Evolutionary conservation across 1,284 basidiomycete species (phyloP), one percentile per base, ranked within the genome.

Genomic region (Cyathus pygmaeus): DNA sequence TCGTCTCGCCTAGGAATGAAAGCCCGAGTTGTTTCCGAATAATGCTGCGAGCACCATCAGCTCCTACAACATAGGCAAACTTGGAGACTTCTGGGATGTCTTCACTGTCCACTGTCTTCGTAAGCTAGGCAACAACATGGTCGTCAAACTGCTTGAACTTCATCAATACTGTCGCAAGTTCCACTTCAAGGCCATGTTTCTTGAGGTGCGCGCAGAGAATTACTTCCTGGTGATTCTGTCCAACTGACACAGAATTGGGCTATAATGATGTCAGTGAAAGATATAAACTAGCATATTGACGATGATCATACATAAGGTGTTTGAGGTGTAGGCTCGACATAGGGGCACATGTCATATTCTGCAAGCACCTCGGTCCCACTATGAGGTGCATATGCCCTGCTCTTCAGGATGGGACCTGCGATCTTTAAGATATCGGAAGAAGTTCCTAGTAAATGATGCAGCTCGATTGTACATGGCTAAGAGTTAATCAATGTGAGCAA

Each of bases 1-100:
- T 4, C 26, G 50, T 70, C 56, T 85, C 78, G 0, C 83, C 83
- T 1, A 80, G 59, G 57, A 85, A 84, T 0, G 72, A 65, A 36
- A 83, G 59, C 0, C 75, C 76, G 4, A 81, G 71, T 29, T 71
- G 64, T 57, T 82, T 81, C 36, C 80, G 72, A 21, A 77, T 70
- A 36, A 9, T 62, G 36, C 75, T 74, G 24, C 68, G 69, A 2
- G 74, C 77, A 33, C 76, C 77, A 60, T 80, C 78, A 2, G 75
- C 65, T 10, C 77, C 78, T 24, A 79, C 67, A 6, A 80, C 58
- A 64, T 69, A 79, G 24, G 69, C 61, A 30, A 71, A 75, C 3
- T 33, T 62, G 10, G 66, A 54, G 9, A 51, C 55, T 57, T 79
- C 74, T 27, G 53, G 53, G 9, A 52, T 51, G 9, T 62, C 60